phyloP scores from a whole-genome alignment of 352 stramenopile genomes.

The Pythium graminicola region DNA sequence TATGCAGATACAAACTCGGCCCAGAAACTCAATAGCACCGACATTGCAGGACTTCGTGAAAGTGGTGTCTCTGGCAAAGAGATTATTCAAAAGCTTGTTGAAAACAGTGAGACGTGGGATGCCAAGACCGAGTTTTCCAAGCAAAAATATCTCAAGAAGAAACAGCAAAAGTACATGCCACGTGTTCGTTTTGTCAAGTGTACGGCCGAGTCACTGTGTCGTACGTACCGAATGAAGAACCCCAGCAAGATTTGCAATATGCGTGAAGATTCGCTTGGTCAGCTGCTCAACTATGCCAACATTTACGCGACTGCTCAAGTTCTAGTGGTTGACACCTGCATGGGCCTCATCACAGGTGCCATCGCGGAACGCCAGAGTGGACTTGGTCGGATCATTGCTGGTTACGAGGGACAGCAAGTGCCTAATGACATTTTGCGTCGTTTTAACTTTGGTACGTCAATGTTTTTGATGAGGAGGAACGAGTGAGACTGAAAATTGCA shows the following conservation, averaged over 20 bases:
- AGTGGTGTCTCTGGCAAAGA: constrained; percentile 65
- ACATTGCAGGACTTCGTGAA: constrained; percentile 65
- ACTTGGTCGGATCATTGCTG: constrained; percentile 59
- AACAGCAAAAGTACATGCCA: constrained; percentile 92
- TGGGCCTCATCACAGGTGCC: constrained; percentile 87
- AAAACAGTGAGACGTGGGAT: constrained; percentile 93
- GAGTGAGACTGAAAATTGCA: too few relatives aligned
- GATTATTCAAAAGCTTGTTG: constrained; percentile 91
- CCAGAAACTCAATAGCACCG: constrained; percentile 62
- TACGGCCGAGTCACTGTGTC: constrained; percentile 85
- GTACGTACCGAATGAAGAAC: constrained; percentile 88
- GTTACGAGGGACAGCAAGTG: constrained; percentile 68
- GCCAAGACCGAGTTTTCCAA: constrained; percentile 95
- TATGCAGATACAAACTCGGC: constrained; percentile 84
- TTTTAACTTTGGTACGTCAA: constrained; percentile 72
- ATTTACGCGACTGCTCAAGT: constrained; percentile 85
- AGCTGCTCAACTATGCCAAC: constrained; percentile 92
- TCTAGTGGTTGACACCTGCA: constrained; percentile 90
- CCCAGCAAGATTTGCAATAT: constrained; percentile 87
- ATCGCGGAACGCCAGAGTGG: constrained; percentile 81
- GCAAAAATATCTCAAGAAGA: constrained; percentile 96
- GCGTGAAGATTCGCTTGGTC: constrained; percentile 89
- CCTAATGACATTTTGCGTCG: constrained; percentile 71
- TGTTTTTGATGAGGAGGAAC: not conserved
- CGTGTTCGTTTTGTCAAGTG: constrained; percentile 79